phyloP scores from a whole-genome alignment of 176 grass and related monocot genomes.

The Melocanna baccifera region DNA sequence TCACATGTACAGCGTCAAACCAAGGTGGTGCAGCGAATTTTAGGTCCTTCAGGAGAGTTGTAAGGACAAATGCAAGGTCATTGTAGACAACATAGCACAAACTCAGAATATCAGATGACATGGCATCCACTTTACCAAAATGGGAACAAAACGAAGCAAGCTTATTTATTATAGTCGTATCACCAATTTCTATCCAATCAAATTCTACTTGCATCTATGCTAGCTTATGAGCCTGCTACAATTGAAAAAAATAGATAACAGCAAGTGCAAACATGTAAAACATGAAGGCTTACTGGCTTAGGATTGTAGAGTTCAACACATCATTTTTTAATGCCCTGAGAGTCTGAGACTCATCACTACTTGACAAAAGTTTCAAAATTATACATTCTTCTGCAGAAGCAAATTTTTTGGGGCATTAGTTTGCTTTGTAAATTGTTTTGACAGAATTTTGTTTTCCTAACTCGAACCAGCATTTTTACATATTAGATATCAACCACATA shows the following conservation, averaged over 20 bases:
- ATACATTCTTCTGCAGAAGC: not conserved
- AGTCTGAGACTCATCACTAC: not conserved
- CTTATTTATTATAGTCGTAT: not conserved
- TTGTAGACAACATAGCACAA: not conserved
- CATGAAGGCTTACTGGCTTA: not conserved
- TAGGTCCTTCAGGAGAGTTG: not conserved
- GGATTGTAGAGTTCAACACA: not conserved
- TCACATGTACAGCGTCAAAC: not conserved
- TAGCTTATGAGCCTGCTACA: slow-evolving; percentile 1
- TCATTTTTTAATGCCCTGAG: not conserved
- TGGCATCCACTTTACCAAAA: not conserved
- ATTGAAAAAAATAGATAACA: not conserved
- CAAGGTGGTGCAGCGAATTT: not conserved
- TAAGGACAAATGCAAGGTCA: not conserved
- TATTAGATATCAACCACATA: not conserved
- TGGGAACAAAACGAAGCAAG: not conserved
- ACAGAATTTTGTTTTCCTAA: not conserved
- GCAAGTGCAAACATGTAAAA: slow-evolving; percentile 6
- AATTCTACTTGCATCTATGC: slow-evolving; percentile 7
- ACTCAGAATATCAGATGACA: not conserved
- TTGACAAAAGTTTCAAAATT: not conserved
- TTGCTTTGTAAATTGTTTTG: not conserved
- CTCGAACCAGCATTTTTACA: not conserved
- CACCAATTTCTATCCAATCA: slow-evolving; percentile 9
- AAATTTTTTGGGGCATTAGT: not conserved